Conservation (phyloP, 768 basidiomycete genomes). For the Hebeloma cylindrosporum region DNA sequence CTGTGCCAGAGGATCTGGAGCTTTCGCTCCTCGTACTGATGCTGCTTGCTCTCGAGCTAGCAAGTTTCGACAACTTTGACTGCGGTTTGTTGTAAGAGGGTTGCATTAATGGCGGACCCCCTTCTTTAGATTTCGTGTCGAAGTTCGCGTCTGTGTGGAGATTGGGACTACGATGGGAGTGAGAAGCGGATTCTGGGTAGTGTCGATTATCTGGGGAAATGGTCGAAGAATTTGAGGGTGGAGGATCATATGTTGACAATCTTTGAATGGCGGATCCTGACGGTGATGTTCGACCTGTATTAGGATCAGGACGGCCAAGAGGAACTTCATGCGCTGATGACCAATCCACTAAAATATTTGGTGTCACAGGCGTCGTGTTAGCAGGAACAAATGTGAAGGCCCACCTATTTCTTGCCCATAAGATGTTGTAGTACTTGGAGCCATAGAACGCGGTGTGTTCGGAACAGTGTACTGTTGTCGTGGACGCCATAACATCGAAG, state of each 20-base stretch:
- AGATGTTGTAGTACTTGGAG: slow-evolving; percentile 49
- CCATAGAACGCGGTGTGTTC: slow-evolving; percentile 39
- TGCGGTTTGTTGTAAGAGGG: slow-evolving; percentile 38
- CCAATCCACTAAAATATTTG: slow-evolving; percentile 11
- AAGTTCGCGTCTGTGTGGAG: slow-evolving; percentile 59
- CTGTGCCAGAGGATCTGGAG: slow-evolving; percentile 54
- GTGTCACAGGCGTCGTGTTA: neutral
- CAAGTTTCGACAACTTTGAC: slow-evolving; percentile 70
- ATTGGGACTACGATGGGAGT: slow-evolving; percentile 45
- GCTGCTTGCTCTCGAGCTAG: slow-evolving; percentile 60
- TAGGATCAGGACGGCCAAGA: slow-evolving; percentile 45
- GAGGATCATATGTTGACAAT: slow-evolving; percentile 56
- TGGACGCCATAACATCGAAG: slow-evolving; percentile 48
- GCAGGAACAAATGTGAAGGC: slow-evolving; percentile 16
- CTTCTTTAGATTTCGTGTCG: slow-evolving; percentile 47
- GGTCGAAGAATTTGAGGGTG: slow-evolving; percentile 52
- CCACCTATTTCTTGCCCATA: slow-evolving; percentile 65
- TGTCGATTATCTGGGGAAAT: slow-evolving; percentile 29
- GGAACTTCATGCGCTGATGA: slow-evolving; percentile 5
- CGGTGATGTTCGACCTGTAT: slow-evolving; percentile 49
- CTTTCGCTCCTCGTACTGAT: slow-evolving; percentile 44
- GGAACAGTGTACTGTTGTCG: slow-evolving; percentile 38
- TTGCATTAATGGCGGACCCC: slow-evolving; percentile 20
- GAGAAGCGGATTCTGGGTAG: slow-evolving; percentile 38
- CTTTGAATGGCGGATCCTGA: slow-evolving; percentile 64